Conservation (phyloP, 768 basidiomycete species). For the Podaxis sp. region DNA sequence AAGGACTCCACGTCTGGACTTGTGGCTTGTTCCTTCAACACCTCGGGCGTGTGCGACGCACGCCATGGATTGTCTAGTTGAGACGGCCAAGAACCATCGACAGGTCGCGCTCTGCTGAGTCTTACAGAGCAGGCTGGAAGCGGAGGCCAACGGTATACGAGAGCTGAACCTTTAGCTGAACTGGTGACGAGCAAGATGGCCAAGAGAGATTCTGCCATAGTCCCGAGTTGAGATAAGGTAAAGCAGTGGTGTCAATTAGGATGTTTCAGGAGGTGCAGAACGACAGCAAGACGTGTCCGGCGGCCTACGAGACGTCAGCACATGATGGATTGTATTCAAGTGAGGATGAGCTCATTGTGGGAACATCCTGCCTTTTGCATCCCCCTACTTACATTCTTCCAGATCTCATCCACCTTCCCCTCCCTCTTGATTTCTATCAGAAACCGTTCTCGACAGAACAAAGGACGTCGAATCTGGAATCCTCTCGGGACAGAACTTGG, state of each 20-base stretch:
- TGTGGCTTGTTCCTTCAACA: slow-evolving; percentile 31
- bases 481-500: too few species aligned
- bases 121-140: slow-evolving; percentile 62
- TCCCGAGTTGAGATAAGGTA: background rate
- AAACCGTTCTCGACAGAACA: too few species aligned
- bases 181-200: slow-evolving; percentile 83
- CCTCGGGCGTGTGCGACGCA: slow-evolving; percentile 39
- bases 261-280: background rate
- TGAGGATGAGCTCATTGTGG: background rate
- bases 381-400: too few species aligned
- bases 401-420: too few species aligned
- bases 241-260: background rate
- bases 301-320: background rate
- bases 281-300: background rate
- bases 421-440: too few species aligned
- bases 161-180: slow-evolving; percentile 75
- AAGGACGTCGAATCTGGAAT: too few species aligned
- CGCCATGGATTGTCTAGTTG: slow-evolving; percentile 76
- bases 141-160: slow-evolving; percentile 88
- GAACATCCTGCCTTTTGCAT: background rate
- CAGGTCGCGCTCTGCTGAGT: slow-evolving; percentile 68
- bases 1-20: slow-evolving; percentile 23
- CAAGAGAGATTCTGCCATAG: slow-evolving; percentile 77
- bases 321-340: background rate
- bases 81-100: slow-evolving; percentile 40